Evolutionary conservation across 176 grass and related monocot genomes (phyloP).

Genomic region (Bromus sterilis): DNA sequence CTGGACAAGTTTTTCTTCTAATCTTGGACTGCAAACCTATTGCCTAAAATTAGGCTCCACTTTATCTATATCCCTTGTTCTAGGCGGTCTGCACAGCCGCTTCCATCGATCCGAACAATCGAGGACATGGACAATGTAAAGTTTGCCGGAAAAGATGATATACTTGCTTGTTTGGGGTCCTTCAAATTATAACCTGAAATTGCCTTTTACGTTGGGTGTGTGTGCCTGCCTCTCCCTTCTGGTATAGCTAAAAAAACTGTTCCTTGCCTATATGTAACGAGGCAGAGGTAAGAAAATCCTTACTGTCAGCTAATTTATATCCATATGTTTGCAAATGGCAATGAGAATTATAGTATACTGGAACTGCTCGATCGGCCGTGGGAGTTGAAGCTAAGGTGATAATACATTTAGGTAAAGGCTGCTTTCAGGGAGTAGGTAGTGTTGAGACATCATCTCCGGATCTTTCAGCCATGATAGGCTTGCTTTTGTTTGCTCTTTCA

Average conservation of each 20-base stretch:
- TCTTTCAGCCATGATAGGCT: conserved; percentile 7
- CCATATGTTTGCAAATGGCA: neutral
- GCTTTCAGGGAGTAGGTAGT: conserved; percentile 46
- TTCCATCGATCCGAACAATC: neutral
- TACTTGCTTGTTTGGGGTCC: neutral
- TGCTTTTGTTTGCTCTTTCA: neutral
- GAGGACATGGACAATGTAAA: neutral
- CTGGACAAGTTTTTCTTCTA: neutral
- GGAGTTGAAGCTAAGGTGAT: conserved; percentile 15
- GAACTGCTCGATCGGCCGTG: neutral
- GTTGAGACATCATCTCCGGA: conserved; percentile 25
- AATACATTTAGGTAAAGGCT: conserved; percentile 29
- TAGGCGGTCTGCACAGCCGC: neutral
- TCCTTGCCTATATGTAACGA: neutral
- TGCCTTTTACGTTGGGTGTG: neutral
- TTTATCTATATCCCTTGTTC: neutral
- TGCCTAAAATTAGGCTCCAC: neutral
- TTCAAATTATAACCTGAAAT: neutral
- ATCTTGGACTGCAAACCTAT: neutral
- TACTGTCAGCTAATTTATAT: neutral
- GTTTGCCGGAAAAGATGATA: neutral
- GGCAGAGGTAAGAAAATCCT: neutral
- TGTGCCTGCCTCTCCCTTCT: neutral
- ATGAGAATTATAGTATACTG: neutral
- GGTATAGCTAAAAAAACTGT: neutral